Evolutionary conservation across 2,329 filamentous ascomycete genomes (phyloP), one percentile per base, ranked within the genome.

Genomic region (Penicillium italicum): DNA sequence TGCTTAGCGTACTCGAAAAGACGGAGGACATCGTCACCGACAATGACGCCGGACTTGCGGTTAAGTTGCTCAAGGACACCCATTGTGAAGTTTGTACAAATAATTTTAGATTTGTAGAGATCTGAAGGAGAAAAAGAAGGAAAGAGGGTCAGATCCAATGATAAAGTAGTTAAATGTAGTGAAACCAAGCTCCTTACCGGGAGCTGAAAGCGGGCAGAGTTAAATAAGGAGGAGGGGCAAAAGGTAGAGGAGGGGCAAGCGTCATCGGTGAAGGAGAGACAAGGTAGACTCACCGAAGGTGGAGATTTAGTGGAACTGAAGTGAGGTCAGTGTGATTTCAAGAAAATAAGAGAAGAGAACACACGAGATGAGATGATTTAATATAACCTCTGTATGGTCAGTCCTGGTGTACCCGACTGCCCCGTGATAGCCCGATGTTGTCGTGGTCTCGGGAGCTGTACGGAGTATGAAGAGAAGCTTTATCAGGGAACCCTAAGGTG

Each of bases 1-100:
- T 94, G 84, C 75, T 92, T 88, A 66, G 90, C 90, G 77, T 97
- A 90, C 78, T 92, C 84, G 82, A 97, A 96, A 71, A 96, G 89
- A 73, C 76, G 76, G 65, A 83, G 75, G 63, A 86, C 84, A 74
- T 87, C 85, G 66, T 87, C 84, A 68, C 85, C 85, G 66, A 82
- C 80, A 75, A 88, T 87, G 72, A 86, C 83, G 70, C 85, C 85
- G 63, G 78, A 65, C 79, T 87, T 87, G 75, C 85, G 80, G 71
- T 72, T 79, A 60, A 88, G 81, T 72, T 82, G 75, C 66, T 84
- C 82, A 55, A 74, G 66, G 64, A 69, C 71, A 77, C 76, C 76
- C 74, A 76, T 76, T 63, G 59, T 75, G 52, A 38, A 61, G 38
- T 42, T 50, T 38, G 44, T 54, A 60, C 22, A 44, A 40, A n/a